Base-by-base conservation (phyloP, 1,139 yeast genomes). In the Candida neerlandica region DNA sequence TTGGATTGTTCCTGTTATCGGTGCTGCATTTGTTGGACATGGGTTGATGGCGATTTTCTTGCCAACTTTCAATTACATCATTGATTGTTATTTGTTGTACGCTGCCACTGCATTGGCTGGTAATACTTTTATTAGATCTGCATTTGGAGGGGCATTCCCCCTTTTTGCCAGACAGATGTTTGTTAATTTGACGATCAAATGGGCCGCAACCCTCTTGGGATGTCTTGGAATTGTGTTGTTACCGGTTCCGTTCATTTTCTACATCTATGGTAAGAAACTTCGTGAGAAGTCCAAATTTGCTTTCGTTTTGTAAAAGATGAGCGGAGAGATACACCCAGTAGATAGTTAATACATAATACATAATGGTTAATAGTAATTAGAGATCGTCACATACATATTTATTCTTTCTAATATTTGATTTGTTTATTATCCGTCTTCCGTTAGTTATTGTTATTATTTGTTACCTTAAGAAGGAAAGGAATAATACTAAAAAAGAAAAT, bases 91-190 rank as follows among this genome's bases (percentile, higher is more conserved):
- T 63, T 74, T 89, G 55, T 65, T 84, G 51, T 84, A 85, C 61
- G 96, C 97, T 4, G 96, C 96, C 12, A 86, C 96, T 23, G 97
- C 97, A 1, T 75, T 91, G 57, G 96, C 97, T 4, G 97, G 87
- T 12, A 89, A 89, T 64, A 84, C 96, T 0, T 84, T 91, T 60
- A 65, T 86, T 55, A 80, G 91, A 75, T 82, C 89, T 1, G 68
- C 76, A 14, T 77, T 78, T 61, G 83, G 82, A 40, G 83, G 79
- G 42, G 77, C 71, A 5, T 73, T 78, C 65, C 78, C 84, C 39
- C 73, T 78, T 51, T 71, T 71, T 59, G 81, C 85, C 2, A 70
- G 76, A 26, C 86, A 78, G 63, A 84, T 91, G 96, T 89, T 90
- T 67, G 67, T 73, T 14, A 79, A 78, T 56, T 78, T 91, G 82